Percentiles rank a stretch among this genome's conserved stretches.
Conservation (phyloP, 2,329 filamentous ascomycete genomes). For the Talaromyces funiculosus region DNA sequence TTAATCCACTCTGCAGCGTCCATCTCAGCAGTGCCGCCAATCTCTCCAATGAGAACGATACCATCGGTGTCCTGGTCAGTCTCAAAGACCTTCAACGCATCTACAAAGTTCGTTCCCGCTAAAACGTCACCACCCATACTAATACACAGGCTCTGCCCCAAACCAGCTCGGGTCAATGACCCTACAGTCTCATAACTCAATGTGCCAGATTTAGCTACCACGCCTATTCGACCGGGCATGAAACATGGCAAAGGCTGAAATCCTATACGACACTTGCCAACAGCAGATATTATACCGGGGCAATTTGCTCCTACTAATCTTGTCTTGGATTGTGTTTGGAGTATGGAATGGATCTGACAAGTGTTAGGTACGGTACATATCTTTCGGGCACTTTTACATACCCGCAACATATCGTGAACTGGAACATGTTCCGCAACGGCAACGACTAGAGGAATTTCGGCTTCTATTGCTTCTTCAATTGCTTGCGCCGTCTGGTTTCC, state of each 20-base stretch:
- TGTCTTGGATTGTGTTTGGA: slow-evolving; percentile 65
- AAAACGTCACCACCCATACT: slow-evolving; percentile 73
- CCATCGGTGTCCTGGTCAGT: slow-evolving; percentile 63
- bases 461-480: slow-evolving; percentile 74
- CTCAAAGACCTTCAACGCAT: slow-evolving; percentile 62
- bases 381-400: slow-evolving; percentile 29
- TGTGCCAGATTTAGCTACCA: slow-evolving; percentile 75
- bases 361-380: background rate
- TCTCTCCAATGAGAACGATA: slow-evolving; percentile 67
- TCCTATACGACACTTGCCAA: slow-evolving; percentile 64
- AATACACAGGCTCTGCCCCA: slow-evolving; percentile 72
- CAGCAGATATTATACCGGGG: slow-evolving; percentile 71
- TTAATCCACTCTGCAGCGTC: slow-evolving; percentile 69
- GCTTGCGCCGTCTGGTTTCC: slow-evolving; percentile 66
- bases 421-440: slow-evolving; percentile 77
- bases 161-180: slow-evolving; percentile 64
- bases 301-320: slow-evolving; percentile 75
- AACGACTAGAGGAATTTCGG: slow-evolving; percentile 70
- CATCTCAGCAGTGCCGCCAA: slow-evolving; percentile 64
- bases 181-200: slow-evolving; percentile 75
- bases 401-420: slow-evolving; percentile 68
- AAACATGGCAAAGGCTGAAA: slow-evolving; percentile 74
- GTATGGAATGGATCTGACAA: slow-evolving; percentile 60
- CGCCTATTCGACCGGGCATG: slow-evolving; percentile 62
- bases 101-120: slow-evolving; percentile 67